Percentiles rank a stretch among this genome's conserved stretches.
These are phyloP conservation scores for Triticum timopheevii DNA, from an alignment of 176 grass and related monocot species.

Conservation along the genomic window DNA sequence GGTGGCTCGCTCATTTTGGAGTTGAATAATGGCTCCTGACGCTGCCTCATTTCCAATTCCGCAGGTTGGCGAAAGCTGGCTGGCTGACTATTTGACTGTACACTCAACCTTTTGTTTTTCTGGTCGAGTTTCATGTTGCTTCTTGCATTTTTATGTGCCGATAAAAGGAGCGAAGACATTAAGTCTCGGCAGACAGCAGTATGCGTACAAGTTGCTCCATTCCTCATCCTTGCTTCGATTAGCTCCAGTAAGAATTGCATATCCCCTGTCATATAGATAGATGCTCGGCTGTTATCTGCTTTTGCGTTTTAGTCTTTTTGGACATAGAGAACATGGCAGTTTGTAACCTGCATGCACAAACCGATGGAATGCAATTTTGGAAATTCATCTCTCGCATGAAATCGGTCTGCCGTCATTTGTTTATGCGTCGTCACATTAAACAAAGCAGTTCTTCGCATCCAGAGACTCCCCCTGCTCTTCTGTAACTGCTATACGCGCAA, in stretches of 20 bases:
- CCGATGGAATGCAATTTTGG: conserved; percentile 9
- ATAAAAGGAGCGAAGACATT: background rate
- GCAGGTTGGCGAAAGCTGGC: conserved; percentile 51
- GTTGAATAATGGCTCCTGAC: background rate
- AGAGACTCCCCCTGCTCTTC: background rate
- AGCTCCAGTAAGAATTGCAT: background rate
- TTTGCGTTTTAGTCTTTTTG: conserved; percentile 5
- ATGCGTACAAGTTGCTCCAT: background rate
- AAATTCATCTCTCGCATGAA: background rate
- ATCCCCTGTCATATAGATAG: conserved; percentile 3
- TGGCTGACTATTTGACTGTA: conserved; percentile 38
- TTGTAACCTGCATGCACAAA: conserved; percentile 33
- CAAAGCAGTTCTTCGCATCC: no score
- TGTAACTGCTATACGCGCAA: background rate
- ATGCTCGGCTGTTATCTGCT: conserved; percentile 8
- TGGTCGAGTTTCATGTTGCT: conserved; percentile 5
- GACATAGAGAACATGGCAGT: conserved; percentile 11
- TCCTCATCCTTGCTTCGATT: background rate
- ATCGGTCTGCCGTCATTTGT: background rate
- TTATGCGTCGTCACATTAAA: background rate
- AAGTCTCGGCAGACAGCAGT: background rate
- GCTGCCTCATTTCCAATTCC: conserved; percentile 1
- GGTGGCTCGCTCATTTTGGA: background rate
- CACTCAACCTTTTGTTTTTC: background rate
- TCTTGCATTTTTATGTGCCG: conserved; percentile 25